Conservation (phyloP, 306 rosid species). For the Spatholobus suberectus region DNA sequence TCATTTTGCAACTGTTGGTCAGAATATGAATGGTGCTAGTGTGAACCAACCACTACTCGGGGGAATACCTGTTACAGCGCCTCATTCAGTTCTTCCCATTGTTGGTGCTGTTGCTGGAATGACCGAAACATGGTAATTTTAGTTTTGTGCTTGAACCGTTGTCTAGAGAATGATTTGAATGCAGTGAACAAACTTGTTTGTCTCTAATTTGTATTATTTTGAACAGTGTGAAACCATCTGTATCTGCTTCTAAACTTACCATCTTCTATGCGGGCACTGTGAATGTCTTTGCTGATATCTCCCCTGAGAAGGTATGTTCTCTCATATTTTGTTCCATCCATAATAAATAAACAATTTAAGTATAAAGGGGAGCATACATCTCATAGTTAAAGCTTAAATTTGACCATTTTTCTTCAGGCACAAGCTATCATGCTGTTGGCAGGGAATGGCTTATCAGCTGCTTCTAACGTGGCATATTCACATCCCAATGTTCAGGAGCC, state of each 20-base stretch:
- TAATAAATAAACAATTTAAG: neutral
- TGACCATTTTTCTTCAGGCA: conserved; percentile 59
- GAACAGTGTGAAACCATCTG: conserved; percentile 56
- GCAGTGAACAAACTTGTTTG: neutral
- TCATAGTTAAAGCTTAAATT: conserved; percentile 30
- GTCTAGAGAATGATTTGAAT: neutral
- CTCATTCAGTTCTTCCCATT: conserved; percentile 48
- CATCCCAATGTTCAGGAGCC: conserved; percentile 54
- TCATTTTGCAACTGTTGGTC: conserved; percentile 59
- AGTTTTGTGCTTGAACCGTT: conserved; percentile 4
- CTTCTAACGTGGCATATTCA: conserved; percentile 38
- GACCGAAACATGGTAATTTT: conserved; percentile 65
- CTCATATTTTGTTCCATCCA: neutral
- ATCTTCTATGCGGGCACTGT: conserved; percentile 83
- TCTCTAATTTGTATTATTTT: conserved; percentile 20
- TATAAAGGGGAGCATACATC: neutral
- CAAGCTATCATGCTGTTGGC: conserved; percentile 85
- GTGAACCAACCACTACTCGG: conserved; percentile 63
- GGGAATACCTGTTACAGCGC: conserved; percentile 63
- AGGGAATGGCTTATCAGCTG: conserved; percentile 50
- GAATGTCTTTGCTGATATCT: conserved; percentile 70
- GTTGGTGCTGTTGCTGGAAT: conserved; percentile 52
- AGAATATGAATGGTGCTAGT: conserved; percentile 52
- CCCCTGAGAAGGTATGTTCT: conserved; percentile 75
- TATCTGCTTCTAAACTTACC: conserved; percentile 70